A percentile compares a stretch with the other conserved stretches of the same genome.
phyloP scores from a whole-genome alignment of 257 asterid genomes.

The Verbena officinalis region DNA sequence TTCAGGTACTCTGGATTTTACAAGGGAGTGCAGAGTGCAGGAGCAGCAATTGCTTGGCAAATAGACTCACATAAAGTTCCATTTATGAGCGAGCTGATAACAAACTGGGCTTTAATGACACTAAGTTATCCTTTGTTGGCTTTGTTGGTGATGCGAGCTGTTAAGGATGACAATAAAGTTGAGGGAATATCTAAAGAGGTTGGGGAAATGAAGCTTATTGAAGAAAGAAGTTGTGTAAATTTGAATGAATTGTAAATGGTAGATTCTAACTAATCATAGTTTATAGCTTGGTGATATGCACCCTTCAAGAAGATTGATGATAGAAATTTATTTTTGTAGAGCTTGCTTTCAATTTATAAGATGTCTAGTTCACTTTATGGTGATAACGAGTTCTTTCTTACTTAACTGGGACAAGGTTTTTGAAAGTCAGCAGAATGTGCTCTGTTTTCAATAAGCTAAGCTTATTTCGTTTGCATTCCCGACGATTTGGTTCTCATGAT shows the following conservation, averaged over 20 bases:
- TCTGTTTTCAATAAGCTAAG: background rate
- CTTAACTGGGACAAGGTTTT: background rate
- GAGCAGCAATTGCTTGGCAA: conserved; percentile 56
- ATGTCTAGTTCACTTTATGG: background rate
- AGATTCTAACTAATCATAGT: background rate
- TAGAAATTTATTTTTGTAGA: conserved; percentile 5
- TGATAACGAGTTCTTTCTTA: background rate
- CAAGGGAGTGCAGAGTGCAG: conserved; percentile 58
- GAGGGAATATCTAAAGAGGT: conserved; percentile 28
- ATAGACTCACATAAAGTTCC: conserved; percentile 56
- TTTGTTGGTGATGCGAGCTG: conserved; percentile 51
- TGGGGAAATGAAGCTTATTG: conserved; percentile 25
- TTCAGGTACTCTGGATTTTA: conserved; percentile 47
- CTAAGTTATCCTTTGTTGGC: conserved; percentile 58
- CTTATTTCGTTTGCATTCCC: background rate
- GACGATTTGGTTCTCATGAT: background rate
- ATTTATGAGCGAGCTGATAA: conserved; percentile 47
- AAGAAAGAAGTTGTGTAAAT: conserved; percentile 5
- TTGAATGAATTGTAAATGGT: conserved; percentile 13
- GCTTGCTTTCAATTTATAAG: background rate
- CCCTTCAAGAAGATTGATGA: background rate
- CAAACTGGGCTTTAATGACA: conserved; percentile 59
- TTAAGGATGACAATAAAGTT: conserved; percentile 44
- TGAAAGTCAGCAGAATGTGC: background rate
- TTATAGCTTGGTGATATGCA: too few species aligned